Evolutionary conservation across 1,284 basidiomycete species (phyloP).

Genomic region (Wallemia ichthyophaga): DNA sequence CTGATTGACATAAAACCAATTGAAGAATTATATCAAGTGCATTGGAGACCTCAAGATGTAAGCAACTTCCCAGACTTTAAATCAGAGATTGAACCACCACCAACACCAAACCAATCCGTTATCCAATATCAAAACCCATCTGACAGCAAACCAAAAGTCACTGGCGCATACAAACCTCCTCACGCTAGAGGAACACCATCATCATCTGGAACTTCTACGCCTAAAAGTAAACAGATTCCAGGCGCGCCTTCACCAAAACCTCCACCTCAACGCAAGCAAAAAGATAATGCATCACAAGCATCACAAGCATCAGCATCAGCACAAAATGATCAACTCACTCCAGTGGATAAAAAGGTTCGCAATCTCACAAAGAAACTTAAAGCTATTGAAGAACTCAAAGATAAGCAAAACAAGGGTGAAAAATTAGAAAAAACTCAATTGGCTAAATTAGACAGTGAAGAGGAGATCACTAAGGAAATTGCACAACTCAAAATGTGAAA

Average conservation of each 20-base stretch:
- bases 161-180: conserved; percentile 48
- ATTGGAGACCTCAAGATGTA: conserved; percentile 44
- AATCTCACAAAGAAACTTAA: conserved; percentile 90
- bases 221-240: conserved; percentile 5
- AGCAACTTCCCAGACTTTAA: conserved; percentile 42
- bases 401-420: conserved; percentile 57
- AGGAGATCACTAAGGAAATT: conserved; percentile 51
- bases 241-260: conserved; percentile 3
- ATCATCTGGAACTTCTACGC: conserved; percentile 9
- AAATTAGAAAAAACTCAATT: conserved; percentile 71
- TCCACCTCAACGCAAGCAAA: conserved; percentile 3
- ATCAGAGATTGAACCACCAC: conserved; percentile 36
- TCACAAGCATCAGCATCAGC: not conserved
- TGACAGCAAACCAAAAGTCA: conserved; percentile 5
- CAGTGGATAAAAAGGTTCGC: conserved; percentile 61
- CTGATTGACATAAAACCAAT: conserved; percentile 45
- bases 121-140: not conserved
- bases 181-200: conserved; percentile 64
- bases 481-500: conserved; percentile 16
- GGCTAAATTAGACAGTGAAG: conserved; percentile 76
- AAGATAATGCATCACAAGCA: not conserved
- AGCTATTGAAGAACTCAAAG: conserved; percentile 81
- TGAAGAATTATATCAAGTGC: conserved; percentile 60
- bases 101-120: conserved; percentile 15
- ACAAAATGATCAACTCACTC: conserved; percentile 32